Conservation (phyloP, 2,329 filamentous ascomycete genomes). For the Penicillium sp. region DNA sequence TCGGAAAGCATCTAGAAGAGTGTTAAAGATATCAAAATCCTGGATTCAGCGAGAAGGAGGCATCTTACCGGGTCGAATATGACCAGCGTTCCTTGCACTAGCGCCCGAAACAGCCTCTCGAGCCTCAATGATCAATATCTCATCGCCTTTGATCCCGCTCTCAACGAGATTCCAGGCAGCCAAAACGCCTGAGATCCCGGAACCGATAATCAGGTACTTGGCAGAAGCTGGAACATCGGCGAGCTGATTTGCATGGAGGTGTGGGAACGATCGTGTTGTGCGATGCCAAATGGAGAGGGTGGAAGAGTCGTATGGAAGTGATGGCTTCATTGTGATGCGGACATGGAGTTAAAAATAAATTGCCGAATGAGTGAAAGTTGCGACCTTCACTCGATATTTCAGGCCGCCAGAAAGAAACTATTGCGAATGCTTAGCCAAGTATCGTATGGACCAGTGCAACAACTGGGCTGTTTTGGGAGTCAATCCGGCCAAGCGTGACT, state of each 20-base stretch:
- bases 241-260: not conserved
- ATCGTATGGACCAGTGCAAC: not conserved
- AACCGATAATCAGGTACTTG: not conserved
- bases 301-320: not conserved
- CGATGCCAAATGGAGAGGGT: not conserved
- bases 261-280: not conserved
- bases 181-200: not conserved
- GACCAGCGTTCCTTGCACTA: not conserved
- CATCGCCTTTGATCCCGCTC: not conserved
- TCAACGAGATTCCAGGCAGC: not conserved
- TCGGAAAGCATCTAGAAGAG: not conserved
- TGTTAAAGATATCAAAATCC: not conserved
- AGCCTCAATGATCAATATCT: not conserved
- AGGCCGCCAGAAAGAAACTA: not conserved
- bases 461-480: no score
- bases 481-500: no score
- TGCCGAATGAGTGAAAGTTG: not conserved
- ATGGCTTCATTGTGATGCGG: not conserved
- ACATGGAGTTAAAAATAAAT: not conserved
- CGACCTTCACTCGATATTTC: not conserved
- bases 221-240: not conserved
- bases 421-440: not conserved
- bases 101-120: not conserved
- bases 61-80: not conserved
- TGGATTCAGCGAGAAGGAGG: not conserved